Base-by-base conservation (phyloP, 495 filamentous ascomycete genomes). In the Hyaloscypha finlandica region DNA sequence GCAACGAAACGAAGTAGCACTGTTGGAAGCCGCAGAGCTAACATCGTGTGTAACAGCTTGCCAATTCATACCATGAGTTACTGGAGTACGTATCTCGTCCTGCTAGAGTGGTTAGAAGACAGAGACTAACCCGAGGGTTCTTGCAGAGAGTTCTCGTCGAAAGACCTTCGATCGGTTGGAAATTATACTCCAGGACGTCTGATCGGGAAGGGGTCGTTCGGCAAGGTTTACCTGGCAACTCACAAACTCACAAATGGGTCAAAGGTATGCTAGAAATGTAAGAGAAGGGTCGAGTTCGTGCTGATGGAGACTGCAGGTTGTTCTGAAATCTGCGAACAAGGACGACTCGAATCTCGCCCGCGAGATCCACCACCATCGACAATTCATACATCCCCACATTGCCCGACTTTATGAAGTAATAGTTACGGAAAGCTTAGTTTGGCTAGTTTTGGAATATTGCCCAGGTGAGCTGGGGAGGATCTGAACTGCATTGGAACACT, bases 221-320 rank as follows among this genome's bases (percentile, higher is more conserved):
- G 95, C 70, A 98, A 97, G 80, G 95, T 98, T 64, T 99, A 98
- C 76, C 85, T 99, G 68, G 95, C 96, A 63, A 89, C 90, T 30
- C 95, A 99, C 78, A 97, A 97, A 76, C 92, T 99, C 77, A 98
- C 92, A 70, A 97, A 97, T 88, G 94, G 93, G 74, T 97, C 93
- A 64, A 98, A 98, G 87, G 95, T 97, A 82, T 63, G 85, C 72
- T 19, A 39, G 22, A 55, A 55, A 37, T 20, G 11, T 33, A 42
- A 48, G 35, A 22, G 8, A 30, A 16, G 20, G 20, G 25, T 8
- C 6, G 4, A 37, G 48, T 39, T 53, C 32, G 64, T 29, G 25
- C 16, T 33, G 58, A 59, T 68, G 48, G 71, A 37, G 12, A 20
- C 39, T 42, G 67, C 73, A 96, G 94, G 94, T 98, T 68, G 94